phyloP scores from a whole-genome alignment of 2,329 filamentous ascomycete genomes.

The Fusarium algeriense region DNA sequence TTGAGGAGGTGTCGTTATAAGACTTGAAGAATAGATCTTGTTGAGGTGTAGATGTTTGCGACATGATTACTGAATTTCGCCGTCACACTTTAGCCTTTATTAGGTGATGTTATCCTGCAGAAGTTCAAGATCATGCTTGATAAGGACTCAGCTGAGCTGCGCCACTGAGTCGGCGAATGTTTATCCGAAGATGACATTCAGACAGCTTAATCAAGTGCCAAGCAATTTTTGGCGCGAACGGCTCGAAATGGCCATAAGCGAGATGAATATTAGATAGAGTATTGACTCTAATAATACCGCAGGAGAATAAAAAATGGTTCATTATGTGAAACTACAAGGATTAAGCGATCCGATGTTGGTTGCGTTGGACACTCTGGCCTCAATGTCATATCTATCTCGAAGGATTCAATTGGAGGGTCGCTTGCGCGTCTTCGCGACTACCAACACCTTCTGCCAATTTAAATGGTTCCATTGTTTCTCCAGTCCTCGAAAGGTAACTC shows the following conservation, averaged over 20 bases:
- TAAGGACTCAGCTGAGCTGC: not conserved
- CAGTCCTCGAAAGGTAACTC: too few species aligned
- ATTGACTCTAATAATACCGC: not conserved
- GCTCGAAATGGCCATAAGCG: not conserved
- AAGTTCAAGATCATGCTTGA: not conserved
- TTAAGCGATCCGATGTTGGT: not conserved
- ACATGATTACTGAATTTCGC: not conserved
- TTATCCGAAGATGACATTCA: not conserved
- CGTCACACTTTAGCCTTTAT: too few species aligned
- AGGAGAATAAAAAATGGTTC: not conserved
- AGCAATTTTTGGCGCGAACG: not conserved
- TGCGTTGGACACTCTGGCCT: not conserved
- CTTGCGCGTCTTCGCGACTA: not conserved
- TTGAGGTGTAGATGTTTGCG: not conserved
- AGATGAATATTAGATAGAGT: too few species aligned
- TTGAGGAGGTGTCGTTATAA: conserved; percentile 43
- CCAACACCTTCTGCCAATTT: not conserved
- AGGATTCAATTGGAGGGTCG: not conserved
- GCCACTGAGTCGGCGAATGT: not conserved
- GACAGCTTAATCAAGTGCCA: not conserved
- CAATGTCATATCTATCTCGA: not conserved
- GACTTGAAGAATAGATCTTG: conserved; percentile 1
- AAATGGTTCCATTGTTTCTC: not conserved
- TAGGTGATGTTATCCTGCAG: not conserved
- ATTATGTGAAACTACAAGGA: not conserved